Percentiles rank a stretch among this genome's conserved stretches.
phyloP scores from a whole-genome alignment of 352 stramenopile species.

The Globisporangium emineosum region DNA sequence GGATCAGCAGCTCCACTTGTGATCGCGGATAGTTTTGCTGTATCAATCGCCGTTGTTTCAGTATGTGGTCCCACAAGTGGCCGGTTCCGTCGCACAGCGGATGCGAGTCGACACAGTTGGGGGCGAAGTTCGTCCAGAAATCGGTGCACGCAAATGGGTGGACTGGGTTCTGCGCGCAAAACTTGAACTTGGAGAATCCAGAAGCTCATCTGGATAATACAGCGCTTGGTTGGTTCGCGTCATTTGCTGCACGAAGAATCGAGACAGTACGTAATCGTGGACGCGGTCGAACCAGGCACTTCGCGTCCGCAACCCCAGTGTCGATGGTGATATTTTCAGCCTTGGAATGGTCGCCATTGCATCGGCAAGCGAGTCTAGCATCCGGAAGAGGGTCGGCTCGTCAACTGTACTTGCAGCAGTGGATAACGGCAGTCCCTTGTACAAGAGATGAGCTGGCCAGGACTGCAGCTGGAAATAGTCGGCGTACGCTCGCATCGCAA shows the following conservation, averaged over 20 bases:
- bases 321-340: not conserved
- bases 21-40: constrained; percentile 9
- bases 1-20: constrained; percentile 16
- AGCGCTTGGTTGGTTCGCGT: constrained; percentile 14
- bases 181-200: constrained; percentile 1
- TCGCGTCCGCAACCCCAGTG: constrained; percentile 1
- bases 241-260: constrained; percentile 18
- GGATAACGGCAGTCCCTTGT: not conserved
- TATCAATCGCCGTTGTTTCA: not conserved
- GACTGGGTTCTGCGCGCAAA: constrained; percentile 5
- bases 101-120: constrained; percentile 1
- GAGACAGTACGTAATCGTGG: constrained; percentile 19
- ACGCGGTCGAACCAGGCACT: constrained; percentile 19
- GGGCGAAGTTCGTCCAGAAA: constrained; percentile 66
- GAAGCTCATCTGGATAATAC: constrained; percentile 10
- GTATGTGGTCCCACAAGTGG: constrained; percentile 15
- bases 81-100: not conserved
- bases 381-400: not conserved
- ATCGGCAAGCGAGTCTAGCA: constrained; percentile 10
- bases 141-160: constrained; percentile 30
- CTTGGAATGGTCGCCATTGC: not conserved
- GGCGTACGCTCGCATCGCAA: constrained; percentile 17
- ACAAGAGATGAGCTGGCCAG: constrained; percentile 20
- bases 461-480: constrained; percentile 8
- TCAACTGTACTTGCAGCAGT: not conserved